phyloP scores from a whole-genome alignment of 495 filamentous ascomycete genomes.

The Antarctomyces pellizariae region DNA sequence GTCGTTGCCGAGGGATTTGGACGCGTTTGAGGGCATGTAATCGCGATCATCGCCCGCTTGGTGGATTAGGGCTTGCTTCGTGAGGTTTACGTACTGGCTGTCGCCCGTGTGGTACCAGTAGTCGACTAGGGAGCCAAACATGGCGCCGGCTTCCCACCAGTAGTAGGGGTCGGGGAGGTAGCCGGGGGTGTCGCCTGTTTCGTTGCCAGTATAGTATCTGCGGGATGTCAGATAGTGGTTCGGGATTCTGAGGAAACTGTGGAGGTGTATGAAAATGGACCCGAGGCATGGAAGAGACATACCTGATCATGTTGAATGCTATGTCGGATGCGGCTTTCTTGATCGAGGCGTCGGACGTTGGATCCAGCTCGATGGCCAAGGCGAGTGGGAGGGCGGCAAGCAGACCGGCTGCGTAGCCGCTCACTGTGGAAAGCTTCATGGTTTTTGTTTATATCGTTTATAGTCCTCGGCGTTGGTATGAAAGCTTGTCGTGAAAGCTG shows the following conservation, averaged over 20 bases:
- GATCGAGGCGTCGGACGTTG: no score
- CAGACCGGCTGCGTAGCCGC: no score
- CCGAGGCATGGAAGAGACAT: no score
- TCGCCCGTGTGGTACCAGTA: slow-evolving; percentile 74
- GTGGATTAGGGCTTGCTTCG: slow-evolving; percentile 39
- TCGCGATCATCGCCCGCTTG: slow-evolving; percentile 43
- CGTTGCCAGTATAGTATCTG: slow-evolving; percentile 53
- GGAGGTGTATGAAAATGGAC: no score
- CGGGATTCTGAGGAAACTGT: no score
- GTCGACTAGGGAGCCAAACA: slow-evolving; percentile 55
- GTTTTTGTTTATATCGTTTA: no score
- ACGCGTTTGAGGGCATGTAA: slow-evolving; percentile 69
- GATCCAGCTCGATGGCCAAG: no score
- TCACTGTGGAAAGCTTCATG: no score
- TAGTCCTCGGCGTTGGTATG: no score
- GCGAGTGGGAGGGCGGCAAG: no score
- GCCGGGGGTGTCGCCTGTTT: slow-evolving; percentile 44
- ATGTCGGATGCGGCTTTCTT: slow-evolving; percentile 7
- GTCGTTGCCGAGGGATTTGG: slow-evolving; percentile 54
- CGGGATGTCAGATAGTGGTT: no score
- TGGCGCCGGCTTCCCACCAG: slow-evolving; percentile 64
- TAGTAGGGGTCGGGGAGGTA: slow-evolving; percentile 58
- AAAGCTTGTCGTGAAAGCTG: no score
- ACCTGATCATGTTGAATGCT: slow-evolving; percentile 10
- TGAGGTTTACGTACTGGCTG: slow-evolving; percentile 42